Evolutionary conservation across 495 filamentous ascomycete species (phyloP), one percentile per base, ranked within the genome.

Genomic region (Penicillium silybi): DNA sequence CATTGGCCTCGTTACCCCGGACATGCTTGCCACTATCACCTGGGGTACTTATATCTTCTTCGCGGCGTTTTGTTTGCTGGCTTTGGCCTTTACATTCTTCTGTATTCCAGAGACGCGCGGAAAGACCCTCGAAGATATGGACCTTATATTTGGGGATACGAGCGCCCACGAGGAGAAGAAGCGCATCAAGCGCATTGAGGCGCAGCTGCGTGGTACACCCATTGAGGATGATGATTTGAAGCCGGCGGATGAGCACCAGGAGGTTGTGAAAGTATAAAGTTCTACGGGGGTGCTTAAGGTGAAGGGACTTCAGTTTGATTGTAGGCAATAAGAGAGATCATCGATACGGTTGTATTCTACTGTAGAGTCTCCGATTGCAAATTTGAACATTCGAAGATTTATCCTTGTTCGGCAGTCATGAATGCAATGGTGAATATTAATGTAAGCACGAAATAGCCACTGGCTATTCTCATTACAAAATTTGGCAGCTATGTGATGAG

Each of bases 1-100:
- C 57, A 85, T 90, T 49, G 86, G 85, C 18, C 79, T 88, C 66
- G 85, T 89, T 17, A 91, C 87, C 0, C 87, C 87, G 0, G 80
- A 86, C 57, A 87, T 92, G 86, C 77, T 93, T 11, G 70, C 74
- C 17, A 62, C 72, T 34, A 85, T 90, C 55, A 78, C 79, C 3
- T 92, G 85, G 69, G 88, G 88, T 50, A 90, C 88, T 8, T 92
- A 88, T 57, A 83, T 91, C 52, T 79, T 92, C 59, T 92, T 92
- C 58, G 88, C 86, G 0, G 56, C 85, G 6, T 72, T 91, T 47
- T 88, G 83, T 51, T 82, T 84, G 48, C 55, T 85, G 6, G 87
- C 85, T 63, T 79, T 66, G 44, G 78, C 40, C 58, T 84, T 82
- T 53, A 77, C 78, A 16, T 72, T 65, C 70, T 80, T 85, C 58